phyloP scores from a whole-genome alignment of 495 filamentous ascomycete species.

The Aspergillus panamensis region DNA sequence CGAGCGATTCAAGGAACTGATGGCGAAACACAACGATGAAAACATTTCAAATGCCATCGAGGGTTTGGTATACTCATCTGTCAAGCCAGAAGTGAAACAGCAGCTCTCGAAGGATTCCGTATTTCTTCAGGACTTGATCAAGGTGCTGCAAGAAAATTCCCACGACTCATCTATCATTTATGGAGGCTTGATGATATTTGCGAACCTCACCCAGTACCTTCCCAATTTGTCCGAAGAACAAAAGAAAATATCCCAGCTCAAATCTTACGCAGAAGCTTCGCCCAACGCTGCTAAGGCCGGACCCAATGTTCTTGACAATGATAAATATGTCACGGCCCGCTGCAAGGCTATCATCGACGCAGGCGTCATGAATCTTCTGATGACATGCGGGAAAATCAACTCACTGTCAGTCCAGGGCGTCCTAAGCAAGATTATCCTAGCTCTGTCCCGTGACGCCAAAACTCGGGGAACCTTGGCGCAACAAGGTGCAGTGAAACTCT shows the following conservation, averaged over 20 bases:
- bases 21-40: slow-evolving; percentile 57
- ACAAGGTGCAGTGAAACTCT: slow-evolving; percentile 82
- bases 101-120: slow-evolving; percentile 60
- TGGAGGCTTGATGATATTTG: slow-evolving; percentile 76
- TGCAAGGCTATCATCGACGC: slow-evolving; percentile 74
- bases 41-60: slow-evolving; percentile 70
- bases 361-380: slow-evolving; percentile 68
- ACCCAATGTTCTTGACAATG: slow-evolving; percentile 65
- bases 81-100: slow-evolving; percentile 80
- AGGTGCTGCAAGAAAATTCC: slow-evolving; percentile 55
- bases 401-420: slow-evolving; percentile 67
- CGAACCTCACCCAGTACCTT: slow-evolving; percentile 77
- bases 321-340: slow-evolving; percentile 69
- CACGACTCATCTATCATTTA: slow-evolving; percentile 71
- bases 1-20: slow-evolving; percentile 71
- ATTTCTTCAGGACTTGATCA: slow-evolving; percentile 65
- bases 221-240: slow-evolving; percentile 84
- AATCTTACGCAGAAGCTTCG: slow-evolving; percentile 84
- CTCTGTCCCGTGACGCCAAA: slow-evolving; percentile 66
- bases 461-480: slow-evolving; percentile 78
- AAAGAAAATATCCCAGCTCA: slow-evolving; percentile 83
- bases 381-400: slow-evolving; percentile 60
- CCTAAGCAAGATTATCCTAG: slow-evolving; percentile 66
- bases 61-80: slow-evolving; percentile 86
- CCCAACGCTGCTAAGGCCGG: slow-evolving; percentile 50